A percentile compares a stretch with the other conserved stretches of the same genome.
Evolutionary conservation across 345 rosid genomes (phyloP).

Genomic region (Limnanthes douglasii): DNA sequence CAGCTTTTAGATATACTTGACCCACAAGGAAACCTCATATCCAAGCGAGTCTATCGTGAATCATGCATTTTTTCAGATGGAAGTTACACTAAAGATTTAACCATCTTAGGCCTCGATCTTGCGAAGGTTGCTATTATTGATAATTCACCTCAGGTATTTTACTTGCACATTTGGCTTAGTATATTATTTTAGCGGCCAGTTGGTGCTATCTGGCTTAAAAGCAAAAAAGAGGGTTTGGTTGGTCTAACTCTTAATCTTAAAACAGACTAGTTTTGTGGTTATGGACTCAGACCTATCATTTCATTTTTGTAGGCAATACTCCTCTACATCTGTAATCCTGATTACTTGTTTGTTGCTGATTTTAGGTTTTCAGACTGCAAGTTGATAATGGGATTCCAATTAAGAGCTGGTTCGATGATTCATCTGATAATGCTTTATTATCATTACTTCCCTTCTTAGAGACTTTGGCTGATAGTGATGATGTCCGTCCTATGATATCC

Average conservation of each 20-base stretch:
- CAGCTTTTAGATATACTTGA: constrained; percentile 77
- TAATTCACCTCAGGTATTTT: constrained; percentile 86
- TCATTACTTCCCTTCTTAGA: constrained; percentile 89
- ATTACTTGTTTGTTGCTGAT: constrained; percentile 11
- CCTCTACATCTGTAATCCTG: too few species aligned
- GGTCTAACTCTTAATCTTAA: not conserved
- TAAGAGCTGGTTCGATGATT: constrained; percentile 91
- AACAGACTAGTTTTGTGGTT: too few species aligned
- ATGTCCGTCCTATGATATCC: constrained; percentile 87
- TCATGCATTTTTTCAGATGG: constrained; percentile 80
- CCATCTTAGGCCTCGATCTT: constrained; percentile 83
- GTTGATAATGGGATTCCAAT: constrained; percentile 93
- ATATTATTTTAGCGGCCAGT: too few species aligned
- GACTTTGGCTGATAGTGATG: constrained; percentile 67
- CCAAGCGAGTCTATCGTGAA: constrained; percentile 72
- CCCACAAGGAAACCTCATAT: constrained; percentile 56
- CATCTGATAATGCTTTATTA: constrained; percentile 67
- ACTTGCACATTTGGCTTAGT: constrained; percentile 5
- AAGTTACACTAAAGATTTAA: constrained; percentile 87
- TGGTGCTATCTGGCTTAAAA: too few species aligned
- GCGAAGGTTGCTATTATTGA: constrained; percentile 93
- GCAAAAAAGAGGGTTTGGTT: too few species aligned
- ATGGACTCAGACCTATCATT: not conserved
- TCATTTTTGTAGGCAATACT: too few species aligned
- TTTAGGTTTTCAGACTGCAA: constrained; percentile 91